Base-by-base conservation (phyloP, 805 yeast species). In the Yamadazyma nakazawae region DNA sequence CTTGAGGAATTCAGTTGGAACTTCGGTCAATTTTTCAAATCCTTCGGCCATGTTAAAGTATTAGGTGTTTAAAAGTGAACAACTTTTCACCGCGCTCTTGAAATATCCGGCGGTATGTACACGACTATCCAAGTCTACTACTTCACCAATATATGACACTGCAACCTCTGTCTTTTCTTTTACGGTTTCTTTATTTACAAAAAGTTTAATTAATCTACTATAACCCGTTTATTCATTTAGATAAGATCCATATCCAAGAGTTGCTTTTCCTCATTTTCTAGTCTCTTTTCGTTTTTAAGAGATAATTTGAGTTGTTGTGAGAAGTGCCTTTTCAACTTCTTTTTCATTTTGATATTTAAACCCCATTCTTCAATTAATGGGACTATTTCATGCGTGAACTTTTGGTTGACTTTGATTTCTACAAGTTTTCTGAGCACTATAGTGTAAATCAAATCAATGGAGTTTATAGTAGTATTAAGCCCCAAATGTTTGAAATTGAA, bases 1-100 rank as follows among this genome's bases (percentile, higher is more conserved):
- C 70, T 82, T 88, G 71, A 90, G 74, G 75, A 92, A 89, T 64
- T 89, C 97, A 54, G 83, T 78, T 59, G 98, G 97, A 51, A 88
- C 85, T 66, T 91, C 96, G 34, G 89, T 78, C 49, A 86, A 61
- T 66, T 85, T 86, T 66, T 86, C 95, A 61, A 82, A 74, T 57
- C 83, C 83, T 63, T 80, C 84, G 44, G 68, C 59, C 79, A 78
- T 76, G 32, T 38, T 32, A 38, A 38, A 26, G 41, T 38, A n/a
- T 14, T 25, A 38, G 41, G 41, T 38, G 41, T 38, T 38, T 18
- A 26, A 26, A 38, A 38, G 30, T 26, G 41, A 38, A 26, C 34
- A 26, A 31, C 37, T 36, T 37, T 45, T 45, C 39, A 16, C n/a
- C 44, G 31, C 48, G 48, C 48, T 44, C 7, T 28, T 28, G 32